Base-by-base conservation (phyloP, 441 rosid genomes). In the Francoa sonchifolia region DNA sequence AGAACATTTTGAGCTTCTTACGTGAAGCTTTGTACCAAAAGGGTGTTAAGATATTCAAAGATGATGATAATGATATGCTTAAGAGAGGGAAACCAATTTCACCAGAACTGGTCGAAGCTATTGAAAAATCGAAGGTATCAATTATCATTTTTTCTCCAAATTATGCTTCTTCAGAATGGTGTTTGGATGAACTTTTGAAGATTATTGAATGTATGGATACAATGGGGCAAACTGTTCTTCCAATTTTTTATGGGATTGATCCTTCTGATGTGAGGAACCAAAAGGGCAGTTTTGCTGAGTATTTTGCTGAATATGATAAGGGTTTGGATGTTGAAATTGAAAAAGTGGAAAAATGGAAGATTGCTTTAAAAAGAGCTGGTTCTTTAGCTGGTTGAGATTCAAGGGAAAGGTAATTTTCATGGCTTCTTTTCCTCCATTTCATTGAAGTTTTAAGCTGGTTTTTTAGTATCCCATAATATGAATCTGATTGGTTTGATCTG, bases 181-280 rank as follows among this genome's bases (percentile, higher is more conserved):
- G 62, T 27, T 32, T 55, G 22, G 36, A 47, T 8, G 62, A 50
- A 14, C 37, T 54, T 27, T 53, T 36, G 5, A 44, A 49, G 22
- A 50, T 61, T 23, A 20, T 49, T 27, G 50, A 61, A 4, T 47
- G 55, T 39, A 41, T 6, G 27, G 13, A 40, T 2, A 9, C 16
- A 16, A 14, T 2, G 23, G 47, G 42, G 2, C 67, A 27, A 10
- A 36, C 8, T 15, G 50, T 42, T 11, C 11, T 44, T 7, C 57
- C 57, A 1, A 25, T 61, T 11, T 61, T 55, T 28, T 61, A 61
- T 12, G 33, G 28, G 16, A 49, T 54, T 0, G 33, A 44, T 16
- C 60, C 56, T 0, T 26, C 60, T 5, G 22, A 60, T 8, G 49
- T 40, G 2, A 19, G 53, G 6, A 40, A 41, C 4, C 57, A 44